These are phyloP conservation scores for Epichloe scottii DNA, from an alignment of 2,329 filamentous ascomycete genomes.

Conservation along the genomic window DNA sequence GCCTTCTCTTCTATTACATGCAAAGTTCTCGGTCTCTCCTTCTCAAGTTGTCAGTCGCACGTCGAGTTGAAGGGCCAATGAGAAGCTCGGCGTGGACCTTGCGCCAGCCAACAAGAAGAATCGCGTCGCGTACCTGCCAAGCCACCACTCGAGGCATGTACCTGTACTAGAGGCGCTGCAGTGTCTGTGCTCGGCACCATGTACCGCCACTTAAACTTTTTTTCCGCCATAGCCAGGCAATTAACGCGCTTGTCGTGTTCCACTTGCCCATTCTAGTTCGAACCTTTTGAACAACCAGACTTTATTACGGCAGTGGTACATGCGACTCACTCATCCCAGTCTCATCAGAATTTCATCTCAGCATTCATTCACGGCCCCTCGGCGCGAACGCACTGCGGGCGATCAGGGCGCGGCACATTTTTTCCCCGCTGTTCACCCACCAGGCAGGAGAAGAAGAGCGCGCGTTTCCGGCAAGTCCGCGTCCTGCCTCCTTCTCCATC, in stretches of 20 bases:
- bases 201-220: neutral
- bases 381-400: neutral
- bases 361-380: neutral
- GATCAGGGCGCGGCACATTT: neutral
- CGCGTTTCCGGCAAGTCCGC: neutral
- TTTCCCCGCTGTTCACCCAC: neutral
- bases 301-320: neutral
- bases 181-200: neutral
- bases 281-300: neutral
- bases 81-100: neutral
- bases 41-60: too few species aligned
- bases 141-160: neutral
- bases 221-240: conserved; percentile 6
- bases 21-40: neutral
- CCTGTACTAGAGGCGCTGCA: neutral
- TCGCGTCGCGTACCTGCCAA: conserved; percentile 1
- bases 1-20: too few species aligned
- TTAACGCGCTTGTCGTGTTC: conserved; percentile 7
- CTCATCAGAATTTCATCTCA: neutral
- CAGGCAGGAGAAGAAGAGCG: neutral
- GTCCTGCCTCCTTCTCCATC: neutral
- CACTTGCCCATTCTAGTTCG: neutral
- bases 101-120: neutral
- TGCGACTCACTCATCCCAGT: neutral
- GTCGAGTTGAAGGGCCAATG: neutral